Percentiles rank a stretch among this genome's conserved stretches.
phyloP scores from a whole-genome alignment of 768 basidiomycete species.

The Kwoniella dendrophila region DNA sequence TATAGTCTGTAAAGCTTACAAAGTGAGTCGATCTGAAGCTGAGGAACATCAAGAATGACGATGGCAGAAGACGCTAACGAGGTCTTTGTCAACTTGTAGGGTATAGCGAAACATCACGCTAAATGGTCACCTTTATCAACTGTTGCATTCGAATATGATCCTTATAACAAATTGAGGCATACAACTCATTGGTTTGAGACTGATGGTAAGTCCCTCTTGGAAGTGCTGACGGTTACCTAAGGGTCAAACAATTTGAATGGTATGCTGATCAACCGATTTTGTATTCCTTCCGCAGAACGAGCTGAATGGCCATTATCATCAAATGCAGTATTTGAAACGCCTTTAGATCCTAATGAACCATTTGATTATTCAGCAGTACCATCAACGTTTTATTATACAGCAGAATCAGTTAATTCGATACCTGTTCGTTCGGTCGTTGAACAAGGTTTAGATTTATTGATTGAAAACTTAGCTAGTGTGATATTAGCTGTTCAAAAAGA shows the following conservation, averaged over 20 bases:
- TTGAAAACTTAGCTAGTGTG: constrained; percentile 64
- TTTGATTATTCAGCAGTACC: constrained; percentile 90
- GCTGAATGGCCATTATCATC: constrained; percentile 89
- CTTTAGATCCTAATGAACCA: constrained; percentile 69
- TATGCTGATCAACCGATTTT: neutral
- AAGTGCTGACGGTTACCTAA: neutral
- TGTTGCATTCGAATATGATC: constrained; percentile 95
- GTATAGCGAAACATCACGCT: constrained; percentile 96
- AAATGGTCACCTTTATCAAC: constrained; percentile 98
- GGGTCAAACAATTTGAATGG: too few species aligned
- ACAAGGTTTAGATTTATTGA: constrained; percentile 46
- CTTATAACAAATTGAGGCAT: constrained; percentile 93
- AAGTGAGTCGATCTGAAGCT: constrained; percentile 62
- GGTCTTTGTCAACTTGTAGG: constrained; percentile 61
- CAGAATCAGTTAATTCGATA: constrained; percentile 80
- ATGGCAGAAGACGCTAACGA: too few species aligned
- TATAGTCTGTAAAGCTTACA: constrained; percentile 84
- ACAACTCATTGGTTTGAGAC: constrained; percentile 91
- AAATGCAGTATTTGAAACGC: constrained; percentile 80
- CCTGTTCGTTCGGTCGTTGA: constrained; percentile 50
- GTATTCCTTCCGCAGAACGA: constrained; percentile 57
- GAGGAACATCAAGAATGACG: neutral
- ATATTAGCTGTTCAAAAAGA: constrained; percentile 61
- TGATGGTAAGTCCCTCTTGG: constrained; percentile 43
- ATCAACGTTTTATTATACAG: constrained; percentile 87